phyloP scores from a whole-genome alignment of 352 stramenopile species.

The Thraustochytrium sp. region DNA sequence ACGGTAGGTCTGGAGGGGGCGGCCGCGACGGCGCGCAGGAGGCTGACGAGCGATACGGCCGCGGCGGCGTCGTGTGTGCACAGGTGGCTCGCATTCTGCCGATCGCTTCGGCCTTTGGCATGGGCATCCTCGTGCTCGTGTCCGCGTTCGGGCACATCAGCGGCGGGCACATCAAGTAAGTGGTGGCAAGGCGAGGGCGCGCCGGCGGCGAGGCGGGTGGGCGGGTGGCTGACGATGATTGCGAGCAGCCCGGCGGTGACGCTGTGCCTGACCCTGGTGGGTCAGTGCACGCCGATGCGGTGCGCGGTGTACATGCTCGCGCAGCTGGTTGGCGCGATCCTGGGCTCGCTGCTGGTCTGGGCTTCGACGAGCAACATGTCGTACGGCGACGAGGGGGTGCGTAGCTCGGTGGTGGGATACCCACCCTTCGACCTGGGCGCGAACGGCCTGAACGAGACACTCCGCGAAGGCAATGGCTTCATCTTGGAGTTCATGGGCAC shows the following conservation, averaged over 20 bases:
- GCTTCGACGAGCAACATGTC: constrained; percentile 4
- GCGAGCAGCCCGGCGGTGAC: constrained; percentile 56
- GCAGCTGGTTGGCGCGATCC: constrained; percentile 31
- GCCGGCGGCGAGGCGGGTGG: too few relatives aligned
- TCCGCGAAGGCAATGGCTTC: constrained; percentile 29
- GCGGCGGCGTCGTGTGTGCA: too few relatives aligned
- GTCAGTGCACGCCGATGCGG: not conserved
- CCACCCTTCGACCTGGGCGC: constrained; percentile 41
- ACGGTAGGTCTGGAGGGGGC: not conserved
- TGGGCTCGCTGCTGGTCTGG: constrained; percentile 20
- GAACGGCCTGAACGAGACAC: constrained; percentile 23
- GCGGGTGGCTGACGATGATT: too few relatives aligned
- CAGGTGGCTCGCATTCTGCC: constrained; percentile 1
- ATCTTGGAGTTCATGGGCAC: constrained; percentile 40
- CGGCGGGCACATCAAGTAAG: constrained; percentile 56
- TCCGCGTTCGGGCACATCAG: constrained; percentile 52
- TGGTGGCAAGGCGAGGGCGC: too few relatives aligned
- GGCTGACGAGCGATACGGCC: too few relatives aligned
- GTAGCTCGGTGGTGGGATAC: not conserved
- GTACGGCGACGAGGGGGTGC: not conserved
- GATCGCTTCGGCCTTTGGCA: constrained; percentile 45
- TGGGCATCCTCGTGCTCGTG: constrained; percentile 54
- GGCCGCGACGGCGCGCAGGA: too few relatives aligned
- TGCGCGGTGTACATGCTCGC: constrained; percentile 12
- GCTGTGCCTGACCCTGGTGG: constrained; percentile 21